Evolutionary conservation across 1,139 yeast species (phyloP), one percentile per base, ranked within the genome.

Genomic region (Debaryomyces coudertii): DNA sequence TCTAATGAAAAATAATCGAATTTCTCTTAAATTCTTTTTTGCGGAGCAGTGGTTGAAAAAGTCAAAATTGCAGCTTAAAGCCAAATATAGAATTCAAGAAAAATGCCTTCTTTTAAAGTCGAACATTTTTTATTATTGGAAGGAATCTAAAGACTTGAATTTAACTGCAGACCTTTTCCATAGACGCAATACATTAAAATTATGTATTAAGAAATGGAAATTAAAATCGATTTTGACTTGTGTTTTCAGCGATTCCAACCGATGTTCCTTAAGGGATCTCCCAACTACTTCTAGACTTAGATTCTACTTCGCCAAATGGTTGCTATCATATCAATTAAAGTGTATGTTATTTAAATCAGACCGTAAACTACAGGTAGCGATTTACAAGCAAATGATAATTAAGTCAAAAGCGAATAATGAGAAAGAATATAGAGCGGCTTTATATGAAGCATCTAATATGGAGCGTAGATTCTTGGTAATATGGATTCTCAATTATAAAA

Each of bases 51-150:
- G 65, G 65, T 33, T 45, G 8, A 50, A 50, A 31, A 53, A 56
- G 30, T 36, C 47, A 2, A 43, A 44, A 15, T 39, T 59, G 16
- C 40, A 35, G 5, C 23, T 35, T 3, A 36, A 40, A 7, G 52
- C 53, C 6, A 41, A 42, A 3, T 27, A 39, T 4, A 23, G 44
- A 9, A 33, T 36, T 8, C 12, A n/a, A 1, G 29, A 30, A 11
- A 47, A 47, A 27, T 36, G 52, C 4, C n/a, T n/a, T 5, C 11
- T 28, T 3, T 29, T 54, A 24, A 51, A 49, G 33, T 23, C 25
- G 4, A 30, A 31, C 1, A 30, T 42, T 7, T 51, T 61, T 20
- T 20, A 34, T 2, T 35, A 43, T n/a, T 64, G 68, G 69, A 47
- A 45, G 18, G 45, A 47, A 1, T 41, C 43, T 18, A 44, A 42